phyloP scores from a whole-genome alignment of 2,329 filamentous ascomycete genomes.

The Nothopassalora personata region DNA sequence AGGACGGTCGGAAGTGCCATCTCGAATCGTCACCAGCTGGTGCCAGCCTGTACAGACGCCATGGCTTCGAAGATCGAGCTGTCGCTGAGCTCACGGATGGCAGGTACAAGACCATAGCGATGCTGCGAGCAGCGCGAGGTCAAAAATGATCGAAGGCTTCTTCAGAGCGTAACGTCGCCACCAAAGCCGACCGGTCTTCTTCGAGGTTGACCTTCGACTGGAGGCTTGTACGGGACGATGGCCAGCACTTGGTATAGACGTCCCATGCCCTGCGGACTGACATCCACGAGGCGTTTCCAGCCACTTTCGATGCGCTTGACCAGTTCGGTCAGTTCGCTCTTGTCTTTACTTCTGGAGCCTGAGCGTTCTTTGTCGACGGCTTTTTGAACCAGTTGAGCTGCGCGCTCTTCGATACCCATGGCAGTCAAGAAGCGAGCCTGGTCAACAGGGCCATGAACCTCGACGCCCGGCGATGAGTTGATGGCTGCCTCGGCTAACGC shows the following conservation, averaged over 20 bases:
- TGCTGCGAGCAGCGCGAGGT: not conserved
- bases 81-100: not conserved
- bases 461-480: constrained; percentile 68
- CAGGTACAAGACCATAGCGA: not conserved
- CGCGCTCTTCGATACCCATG: constrained; percentile 80
- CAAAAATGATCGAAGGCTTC: not conserved
- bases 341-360: constrained; percentile 34
- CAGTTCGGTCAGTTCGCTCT: constrained; percentile 42
- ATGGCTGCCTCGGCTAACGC: constrained; percentile 78
- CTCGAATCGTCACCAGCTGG: not conserved
- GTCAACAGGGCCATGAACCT: constrained; percentile 86
- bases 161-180: constrained; percentile 48
- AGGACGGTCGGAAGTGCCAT: not conserved
- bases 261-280: constrained; percentile 81
- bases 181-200: constrained; percentile 88
- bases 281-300: constrained; percentile 79
- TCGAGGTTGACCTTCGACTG: constrained; percentile 59
- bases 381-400: constrained; percentile 57
- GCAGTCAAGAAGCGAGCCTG: constrained; percentile 72
- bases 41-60: not conserved
- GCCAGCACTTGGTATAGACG: constrained; percentile 90
- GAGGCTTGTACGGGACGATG: constrained; percentile 60
- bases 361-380: constrained; percentile 31
- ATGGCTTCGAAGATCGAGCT: not conserved
- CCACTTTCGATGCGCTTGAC: constrained; percentile 62